phyloP scores from a whole-genome alignment of 768 basidiomycete species.

The Hemileccinum impolitum region DNA sequence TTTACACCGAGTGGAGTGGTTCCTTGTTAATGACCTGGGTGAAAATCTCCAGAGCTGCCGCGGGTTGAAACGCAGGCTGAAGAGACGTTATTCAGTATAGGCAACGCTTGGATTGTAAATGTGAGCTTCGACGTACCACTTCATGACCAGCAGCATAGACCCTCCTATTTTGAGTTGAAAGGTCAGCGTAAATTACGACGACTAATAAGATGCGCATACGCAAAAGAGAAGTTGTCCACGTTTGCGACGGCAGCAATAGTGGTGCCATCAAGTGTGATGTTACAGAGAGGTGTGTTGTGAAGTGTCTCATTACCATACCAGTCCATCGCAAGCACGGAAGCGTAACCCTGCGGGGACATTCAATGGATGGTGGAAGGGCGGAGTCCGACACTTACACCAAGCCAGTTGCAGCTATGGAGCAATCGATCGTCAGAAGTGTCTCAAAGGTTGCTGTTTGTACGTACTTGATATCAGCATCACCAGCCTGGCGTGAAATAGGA shows the following conservation, averaged over 20 bases:
- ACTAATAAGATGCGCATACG: conserved; percentile 39
- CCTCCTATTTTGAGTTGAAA: conserved; percentile 33
- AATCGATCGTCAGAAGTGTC: conserved; percentile 1
- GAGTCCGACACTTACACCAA: conserved; percentile 32
- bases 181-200: neutral
- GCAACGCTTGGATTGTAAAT: neutral
- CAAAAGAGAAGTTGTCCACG: conserved; percentile 65
- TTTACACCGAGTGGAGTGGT: conserved; percentile 49
- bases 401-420: conserved; percentile 17
- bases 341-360: conserved; percentile 24
- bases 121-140: conserved; percentile 43
- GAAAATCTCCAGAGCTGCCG: conserved; percentile 56
- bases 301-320: conserved; percentile 44
- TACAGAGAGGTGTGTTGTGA: conserved; percentile 40
- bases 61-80: conserved; percentile 62
- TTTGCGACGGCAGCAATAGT: conserved; percentile 60
- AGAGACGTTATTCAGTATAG: neutral
- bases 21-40: conserved; percentile 50
- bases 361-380: neutral
- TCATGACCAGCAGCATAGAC: conserved; percentile 60
- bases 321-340: conserved; percentile 42
- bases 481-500: conserved; percentile 15
- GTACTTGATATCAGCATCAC: conserved; percentile 28
- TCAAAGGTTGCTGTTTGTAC: neutral
- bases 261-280: conserved; percentile 54